phyloP scores from a whole-genome alignment of 2,329 filamentous ascomycete species.

The Elsinoe necatrix region DNA sequence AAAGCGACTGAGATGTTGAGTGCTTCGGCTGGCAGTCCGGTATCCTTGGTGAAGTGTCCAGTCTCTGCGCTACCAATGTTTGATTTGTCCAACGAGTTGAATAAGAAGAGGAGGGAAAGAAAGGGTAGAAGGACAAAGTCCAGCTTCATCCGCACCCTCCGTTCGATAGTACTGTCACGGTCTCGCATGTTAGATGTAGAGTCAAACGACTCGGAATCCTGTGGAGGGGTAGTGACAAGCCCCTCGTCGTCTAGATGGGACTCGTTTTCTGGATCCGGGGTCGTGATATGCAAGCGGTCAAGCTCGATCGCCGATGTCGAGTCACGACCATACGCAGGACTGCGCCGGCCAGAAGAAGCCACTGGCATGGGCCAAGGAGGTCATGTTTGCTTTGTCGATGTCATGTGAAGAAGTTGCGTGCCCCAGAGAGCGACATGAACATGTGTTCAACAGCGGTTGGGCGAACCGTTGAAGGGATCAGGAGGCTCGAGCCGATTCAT shows the following conservation, averaged over 20 bases:
- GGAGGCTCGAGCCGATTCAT: neutral
- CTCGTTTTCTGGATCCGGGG: slow-evolving; percentile 1
- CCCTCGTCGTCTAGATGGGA: neutral
- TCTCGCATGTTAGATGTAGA: slow-evolving; percentile 1
- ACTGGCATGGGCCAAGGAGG: slow-evolving; percentile 1
- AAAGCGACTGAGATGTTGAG: slow-evolving; percentile 49
- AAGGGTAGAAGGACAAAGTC: slow-evolving; percentile 45
- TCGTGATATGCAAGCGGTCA: slow-evolving; percentile 5
- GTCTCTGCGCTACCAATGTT: slow-evolving; percentile 50
- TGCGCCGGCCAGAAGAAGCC: slow-evolving; percentile 1
- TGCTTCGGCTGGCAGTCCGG: slow-evolving; percentile 44
- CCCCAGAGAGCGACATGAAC: neutral
- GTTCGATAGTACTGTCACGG: slow-evolving; percentile 20
- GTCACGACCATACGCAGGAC: slow-evolving; percentile 10
- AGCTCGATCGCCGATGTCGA: slow-evolving; percentile 12
- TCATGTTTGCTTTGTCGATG: slow-evolving; percentile 8
- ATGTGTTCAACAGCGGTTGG: slow-evolving; percentile 1
- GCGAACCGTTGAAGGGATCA: slow-evolving; percentile 4
- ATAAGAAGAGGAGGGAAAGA: slow-evolving; percentile 43
- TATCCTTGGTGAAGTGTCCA: slow-evolving; percentile 51
- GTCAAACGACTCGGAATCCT: neutral
- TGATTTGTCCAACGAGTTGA: slow-evolving; percentile 46
- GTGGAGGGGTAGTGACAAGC: neutral
- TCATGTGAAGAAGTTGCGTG: slow-evolving; percentile 7
- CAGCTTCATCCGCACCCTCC: slow-evolving; percentile 39